These are phyloP conservation scores for Geotrichum restrictum DNA, from an alignment of 1,139 yeast species.

Conservation along the genomic window DNA sequence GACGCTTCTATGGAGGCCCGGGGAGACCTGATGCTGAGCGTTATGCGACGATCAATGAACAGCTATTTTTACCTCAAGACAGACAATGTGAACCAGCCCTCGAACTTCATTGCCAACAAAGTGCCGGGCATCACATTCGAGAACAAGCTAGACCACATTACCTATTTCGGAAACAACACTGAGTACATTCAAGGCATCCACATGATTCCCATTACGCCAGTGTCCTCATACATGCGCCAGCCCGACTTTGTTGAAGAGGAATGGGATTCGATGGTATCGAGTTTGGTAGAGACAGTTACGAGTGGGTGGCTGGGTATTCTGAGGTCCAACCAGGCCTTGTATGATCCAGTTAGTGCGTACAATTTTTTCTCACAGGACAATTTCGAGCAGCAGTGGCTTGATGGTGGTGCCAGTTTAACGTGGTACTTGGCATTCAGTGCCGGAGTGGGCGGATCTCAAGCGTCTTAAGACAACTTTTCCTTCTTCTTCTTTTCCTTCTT, in stretches of 20 bases:
- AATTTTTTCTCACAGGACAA: constrained; percentile 54
- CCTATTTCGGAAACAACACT: constrained; percentile 66
- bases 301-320: constrained; percentile 87
- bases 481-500: not conserved
- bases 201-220: constrained; percentile 82
- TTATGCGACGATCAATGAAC: constrained; percentile 58
- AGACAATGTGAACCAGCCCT: constrained; percentile 55
- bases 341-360: constrained; percentile 60
- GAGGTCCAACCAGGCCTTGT: constrained; percentile 67
- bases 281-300: constrained; percentile 50
- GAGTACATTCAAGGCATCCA: constrained; percentile 92
- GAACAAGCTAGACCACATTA: constrained; percentile 83
- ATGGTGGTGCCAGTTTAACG: constrained; percentile 82
- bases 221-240: constrained; percentile 65
- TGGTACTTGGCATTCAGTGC: constrained; percentile 83
- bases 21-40: constrained; percentile 64
- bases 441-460: constrained; percentile 47
- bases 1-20: constrained; percentile 62
- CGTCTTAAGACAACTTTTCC: not conserved
- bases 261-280: constrained; percentile 55
- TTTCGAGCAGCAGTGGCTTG: constrained; percentile 55
- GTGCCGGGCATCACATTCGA: constrained; percentile 71
- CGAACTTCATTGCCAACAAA: constrained; percentile 51
- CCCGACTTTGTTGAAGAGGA: constrained; percentile 69
- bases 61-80: constrained; percentile 53